Conservation (phyloP, 352 stramenopile genomes). For the Phytophthora vignae region DNA sequence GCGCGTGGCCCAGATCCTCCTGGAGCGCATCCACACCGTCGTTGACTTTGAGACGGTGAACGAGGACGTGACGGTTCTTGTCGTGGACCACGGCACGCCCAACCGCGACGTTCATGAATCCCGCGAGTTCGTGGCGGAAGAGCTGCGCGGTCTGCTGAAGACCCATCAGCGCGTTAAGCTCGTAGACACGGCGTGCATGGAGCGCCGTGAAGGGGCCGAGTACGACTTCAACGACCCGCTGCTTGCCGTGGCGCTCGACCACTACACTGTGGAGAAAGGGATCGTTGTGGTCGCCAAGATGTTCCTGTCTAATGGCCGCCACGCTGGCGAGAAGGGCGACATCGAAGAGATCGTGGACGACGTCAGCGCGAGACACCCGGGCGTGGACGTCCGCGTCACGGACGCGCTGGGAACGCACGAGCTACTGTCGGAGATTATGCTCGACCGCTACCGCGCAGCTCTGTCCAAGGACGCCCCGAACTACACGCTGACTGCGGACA, state of each 20-base stretch:
- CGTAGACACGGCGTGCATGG: constrained; percentile 77
- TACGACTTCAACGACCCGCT: constrained; percentile 89
- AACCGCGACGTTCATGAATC: constrained; percentile 76
- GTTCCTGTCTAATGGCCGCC: constrained; percentile 80
- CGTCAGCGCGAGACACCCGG: constrained; percentile 49
- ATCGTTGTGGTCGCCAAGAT: constrained; percentile 77
- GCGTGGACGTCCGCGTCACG: constrained; percentile 66
- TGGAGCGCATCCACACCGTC: constrained; percentile 54
- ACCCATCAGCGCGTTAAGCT: constrained; percentile 50
- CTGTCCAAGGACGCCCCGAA: constrained; percentile 35
- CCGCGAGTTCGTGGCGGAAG: constrained; percentile 61
- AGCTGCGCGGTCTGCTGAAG: constrained; percentile 51
- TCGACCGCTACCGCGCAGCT: constrained; percentile 64
- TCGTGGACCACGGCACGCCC: constrained; percentile 82
- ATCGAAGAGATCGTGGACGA: constrained; percentile 78
- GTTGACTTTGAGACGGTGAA: constrained; percentile 39
- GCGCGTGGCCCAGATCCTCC: constrained; percentile 68
- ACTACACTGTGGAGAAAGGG: constrained; percentile 67
- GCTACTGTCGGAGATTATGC: constrained; percentile 68
- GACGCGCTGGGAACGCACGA: constrained; percentile 72
- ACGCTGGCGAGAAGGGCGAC: constrained; percentile 78
- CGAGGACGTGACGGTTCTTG: constrained; percentile 62
- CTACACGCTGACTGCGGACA: constrained; percentile 25
- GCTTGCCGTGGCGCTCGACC: constrained; percentile 65
- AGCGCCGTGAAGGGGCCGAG: constrained; percentile 69